Conservation (phyloP, 2,329 filamentous ascomycete genomes). For the Pseudomassariella vexata region DNA sequence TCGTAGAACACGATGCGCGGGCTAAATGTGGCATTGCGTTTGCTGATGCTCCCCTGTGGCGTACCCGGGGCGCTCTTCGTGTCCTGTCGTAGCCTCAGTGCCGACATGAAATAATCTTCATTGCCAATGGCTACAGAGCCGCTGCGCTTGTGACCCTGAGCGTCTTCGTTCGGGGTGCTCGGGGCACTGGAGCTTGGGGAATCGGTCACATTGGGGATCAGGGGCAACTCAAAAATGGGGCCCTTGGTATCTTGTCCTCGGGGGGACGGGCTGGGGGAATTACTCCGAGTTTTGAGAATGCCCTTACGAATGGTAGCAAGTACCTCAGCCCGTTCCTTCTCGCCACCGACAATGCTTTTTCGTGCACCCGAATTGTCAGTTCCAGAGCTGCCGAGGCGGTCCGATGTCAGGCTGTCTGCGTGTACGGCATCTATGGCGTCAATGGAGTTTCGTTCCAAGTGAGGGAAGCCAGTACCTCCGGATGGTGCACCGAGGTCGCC, state of each 20-base stretch:
- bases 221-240: constrained; percentile 51
- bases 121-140: constrained; percentile 70
- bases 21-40: constrained; percentile 71
- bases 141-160: constrained; percentile 57
- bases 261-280: constrained; percentile 62
- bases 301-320: constrained; percentile 90
- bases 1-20: constrained; percentile 93
- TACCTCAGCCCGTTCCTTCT: constrained; percentile 85
- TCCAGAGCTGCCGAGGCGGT: constrained; percentile 49
- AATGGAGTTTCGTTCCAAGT: constrained; percentile 74
- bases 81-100: constrained; percentile 66
- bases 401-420: constrained; percentile 35
- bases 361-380: constrained; percentile 60
- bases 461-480: constrained; percentile 76
- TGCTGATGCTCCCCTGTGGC: constrained; percentile 55
- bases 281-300: constrained; percentile 77
- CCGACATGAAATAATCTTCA: constrained; percentile 86
- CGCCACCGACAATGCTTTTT: constrained; percentile 87
- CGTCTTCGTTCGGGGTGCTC: constrained; percentile 79
- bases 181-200: constrained; percentile 82
- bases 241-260: constrained; percentile 51
- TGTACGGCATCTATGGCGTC: constrained; percentile 48
- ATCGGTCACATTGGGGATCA: constrained; percentile 61
- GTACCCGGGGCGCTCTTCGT: constrained; percentile 77
- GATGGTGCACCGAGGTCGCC: constrained; percentile 56